phyloP scores from a whole-genome alignment of 2,329 filamentous ascomycete species.

The Penicillium sp. region DNA sequence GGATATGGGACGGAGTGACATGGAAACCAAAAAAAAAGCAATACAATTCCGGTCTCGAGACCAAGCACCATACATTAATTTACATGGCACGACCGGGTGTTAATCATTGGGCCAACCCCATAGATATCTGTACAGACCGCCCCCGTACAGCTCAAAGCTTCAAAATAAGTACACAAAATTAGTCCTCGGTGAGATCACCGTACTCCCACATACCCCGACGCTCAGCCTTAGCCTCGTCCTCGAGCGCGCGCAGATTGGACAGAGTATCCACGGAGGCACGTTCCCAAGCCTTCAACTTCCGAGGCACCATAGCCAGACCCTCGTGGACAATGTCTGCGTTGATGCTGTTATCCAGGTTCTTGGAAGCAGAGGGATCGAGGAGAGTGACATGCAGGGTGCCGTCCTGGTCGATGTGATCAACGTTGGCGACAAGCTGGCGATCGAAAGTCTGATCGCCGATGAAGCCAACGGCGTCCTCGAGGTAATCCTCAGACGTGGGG shows the following conservation, averaged over 20 bases:
- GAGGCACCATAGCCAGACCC: slow-evolving; percentile 86
- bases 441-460: slow-evolving; percentile 72
- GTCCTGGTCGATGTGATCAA: slow-evolving; percentile 81
- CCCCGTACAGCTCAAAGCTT: slow-evolving; percentile 5
- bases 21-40: not conserved
- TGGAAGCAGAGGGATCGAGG: slow-evolving; percentile 69
- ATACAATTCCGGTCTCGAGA: not conserved
- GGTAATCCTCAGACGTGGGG: slow-evolving; percentile 77
- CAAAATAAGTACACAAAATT: slow-evolving; percentile 28
- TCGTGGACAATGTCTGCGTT: slow-evolving; percentile 83
- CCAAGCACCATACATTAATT: not conserved
- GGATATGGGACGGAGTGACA: not conserved
- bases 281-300: slow-evolving; percentile 91
- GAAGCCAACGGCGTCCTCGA: slow-evolving; percentile 73
- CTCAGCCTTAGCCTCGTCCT: slow-evolving; percentile 75
- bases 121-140: slow-evolving; percentile 21
- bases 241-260: slow-evolving; percentile 68
- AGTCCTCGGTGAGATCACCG: slow-evolving; percentile 91
- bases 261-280: slow-evolving; percentile 70
- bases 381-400: slow-evolving; percentile 82
- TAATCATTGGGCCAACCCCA: slow-evolving; percentile 9
- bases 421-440: slow-evolving; percentile 80
- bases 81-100: slow-evolving; percentile 1
- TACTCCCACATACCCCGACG: slow-evolving; percentile 97
- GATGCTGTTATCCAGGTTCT: slow-evolving; percentile 71